These are phyloP conservation scores for Chaetomiaceae sp. DNA, from an alignment of 2,329 filamentous ascomycete genomes.

Conservation along the genomic window DNA sequence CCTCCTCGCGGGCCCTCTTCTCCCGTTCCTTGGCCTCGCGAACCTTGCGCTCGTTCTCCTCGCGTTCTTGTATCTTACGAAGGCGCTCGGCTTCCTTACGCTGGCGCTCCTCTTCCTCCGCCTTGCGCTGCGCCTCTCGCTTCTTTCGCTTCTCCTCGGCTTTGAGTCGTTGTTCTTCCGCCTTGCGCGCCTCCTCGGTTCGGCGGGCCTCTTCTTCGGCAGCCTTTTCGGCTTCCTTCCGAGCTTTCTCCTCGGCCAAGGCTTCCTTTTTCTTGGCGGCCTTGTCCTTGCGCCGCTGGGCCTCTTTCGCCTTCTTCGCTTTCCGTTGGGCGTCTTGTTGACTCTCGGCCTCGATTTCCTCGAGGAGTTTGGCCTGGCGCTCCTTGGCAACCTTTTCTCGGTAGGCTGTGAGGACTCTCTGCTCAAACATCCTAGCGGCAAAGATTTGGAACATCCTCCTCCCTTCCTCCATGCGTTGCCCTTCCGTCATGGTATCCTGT, in stretches of 20 bases:
- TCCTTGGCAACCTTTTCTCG: slow-evolving; percentile 93
- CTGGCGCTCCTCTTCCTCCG: slow-evolving; percentile 79
- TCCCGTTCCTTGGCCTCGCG: slow-evolving; percentile 76
- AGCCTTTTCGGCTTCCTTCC: slow-evolving; percentile 80
- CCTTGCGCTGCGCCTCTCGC: slow-evolving; percentile 82
- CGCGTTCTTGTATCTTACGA: slow-evolving; percentile 73
- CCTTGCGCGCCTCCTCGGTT: slow-evolving; percentile 68
- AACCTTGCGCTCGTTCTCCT: slow-evolving; percentile 78
- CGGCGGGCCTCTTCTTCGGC: slow-evolving; percentile 79
- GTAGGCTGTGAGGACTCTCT: slow-evolving; percentile 93
- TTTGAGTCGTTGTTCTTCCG: slow-evolving; percentile 73
- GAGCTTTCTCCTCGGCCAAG: slow-evolving; percentile 84
- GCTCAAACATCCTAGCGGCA: slow-evolving; percentile 97
- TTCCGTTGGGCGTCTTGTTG: slow-evolving; percentile 71
- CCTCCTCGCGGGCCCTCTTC: slow-evolving; percentile 74
- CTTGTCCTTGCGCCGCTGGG: slow-evolving; percentile 93
- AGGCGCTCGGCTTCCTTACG: slow-evolving; percentile 81
- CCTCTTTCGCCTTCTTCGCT: slow-evolving; percentile 88
- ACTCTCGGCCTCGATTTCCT: slow-evolving; percentile 84
- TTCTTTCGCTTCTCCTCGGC: slow-evolving; percentile 89
- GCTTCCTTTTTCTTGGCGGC: slow-evolving; percentile 81
- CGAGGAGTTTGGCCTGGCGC: slow-evolving; percentile 81
- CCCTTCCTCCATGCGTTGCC: slow-evolving; percentile 98
- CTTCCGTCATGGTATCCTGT: slow-evolving; percentile 95
- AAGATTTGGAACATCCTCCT: slow-evolving; percentile 99